Conservation (phyloP, 257 asterid species). For the Eustoma russellianum region DNA sequence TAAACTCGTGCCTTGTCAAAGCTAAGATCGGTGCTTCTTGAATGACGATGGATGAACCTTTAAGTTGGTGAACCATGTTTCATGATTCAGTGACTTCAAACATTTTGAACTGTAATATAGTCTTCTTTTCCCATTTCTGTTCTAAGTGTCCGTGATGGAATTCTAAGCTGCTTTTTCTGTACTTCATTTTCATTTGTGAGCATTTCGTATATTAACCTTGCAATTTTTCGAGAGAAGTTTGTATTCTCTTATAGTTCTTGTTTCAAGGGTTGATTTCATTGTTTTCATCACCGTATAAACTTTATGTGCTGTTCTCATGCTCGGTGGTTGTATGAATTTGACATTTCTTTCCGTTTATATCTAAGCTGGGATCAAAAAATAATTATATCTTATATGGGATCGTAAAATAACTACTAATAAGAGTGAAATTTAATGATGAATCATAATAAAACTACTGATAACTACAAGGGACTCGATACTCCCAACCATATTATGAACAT, state of each 20-base stretch:
- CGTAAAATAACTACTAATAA: no score
- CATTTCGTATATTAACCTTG: neutral
- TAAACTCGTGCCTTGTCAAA: neutral
- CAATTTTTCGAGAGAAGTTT: neutral
- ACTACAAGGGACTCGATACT: no score
- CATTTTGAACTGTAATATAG: slow-evolving; percentile 8
- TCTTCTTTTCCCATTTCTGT: neutral
- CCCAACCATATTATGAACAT: no score
- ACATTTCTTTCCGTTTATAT: no score
- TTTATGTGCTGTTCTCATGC: no score
- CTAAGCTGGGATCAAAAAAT: no score
- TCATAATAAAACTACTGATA: no score
- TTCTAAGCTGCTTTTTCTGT: neutral
- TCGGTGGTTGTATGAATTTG: no score
- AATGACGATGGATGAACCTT: neutral
- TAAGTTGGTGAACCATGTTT: slow-evolving; percentile 2
- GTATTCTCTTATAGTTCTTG: neutral
- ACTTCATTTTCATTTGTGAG: neutral
- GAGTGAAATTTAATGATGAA: no score
- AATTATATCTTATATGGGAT: no score
- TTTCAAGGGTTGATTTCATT: no score
- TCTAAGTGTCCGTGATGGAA: slow-evolving; percentile 2
- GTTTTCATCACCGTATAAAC: no score
- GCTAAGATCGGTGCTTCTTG: neutral
- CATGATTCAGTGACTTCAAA: slow-evolving; percentile 4